Conservation (phyloP, 768 basidiomycete genomes). For the Jaapia argillacea region DNA sequence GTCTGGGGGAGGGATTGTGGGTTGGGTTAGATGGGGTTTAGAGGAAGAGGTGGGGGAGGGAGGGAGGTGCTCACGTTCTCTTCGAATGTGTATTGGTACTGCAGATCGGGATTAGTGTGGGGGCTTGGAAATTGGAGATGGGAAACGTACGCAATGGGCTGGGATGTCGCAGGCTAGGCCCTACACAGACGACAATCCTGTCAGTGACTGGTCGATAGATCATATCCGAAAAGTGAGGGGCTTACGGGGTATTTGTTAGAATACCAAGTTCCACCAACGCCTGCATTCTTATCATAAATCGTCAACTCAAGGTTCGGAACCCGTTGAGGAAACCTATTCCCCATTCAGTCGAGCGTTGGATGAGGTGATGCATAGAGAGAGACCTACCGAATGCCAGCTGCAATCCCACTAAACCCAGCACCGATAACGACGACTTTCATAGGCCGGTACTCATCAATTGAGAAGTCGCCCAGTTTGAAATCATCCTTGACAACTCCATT, state of each 20-base stretch:
- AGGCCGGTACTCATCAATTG: constrained; percentile 41
- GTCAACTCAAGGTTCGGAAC: constrained; percentile 43
- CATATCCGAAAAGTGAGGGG: no score
- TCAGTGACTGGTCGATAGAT: no score
- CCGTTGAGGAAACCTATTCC: constrained; percentile 2
- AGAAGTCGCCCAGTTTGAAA: constrained; percentile 29
- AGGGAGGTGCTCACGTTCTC: constrained; percentile 27
- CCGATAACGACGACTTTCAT: constrained; percentile 48
- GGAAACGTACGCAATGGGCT: constrained; percentile 35
- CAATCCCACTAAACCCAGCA: constrained; percentile 50
- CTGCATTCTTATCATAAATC: constrained; percentile 51
- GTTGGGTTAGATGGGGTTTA: neutral
- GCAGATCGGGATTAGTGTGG: no score
- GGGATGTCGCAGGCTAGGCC: constrained; percentile 57
- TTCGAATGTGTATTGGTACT: constrained; percentile 55
- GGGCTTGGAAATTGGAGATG: neutral
- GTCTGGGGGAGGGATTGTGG: constrained; percentile 21
- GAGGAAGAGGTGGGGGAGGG: neutral
- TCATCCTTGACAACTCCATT: neutral
- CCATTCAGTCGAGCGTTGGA: neutral
- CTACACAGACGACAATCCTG: constrained; percentile 17
- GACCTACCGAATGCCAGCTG: constrained; percentile 46
- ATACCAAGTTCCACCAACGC: constrained; percentile 56
- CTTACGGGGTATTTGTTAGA: constrained; percentile 43
- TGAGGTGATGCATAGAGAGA: neutral